A percentile compares a stretch with the other conserved stretches of the same genome.
phyloP scores from a whole-genome alignment of 129 eudicot genomes.

The Centaurea solstitialis region DNA sequence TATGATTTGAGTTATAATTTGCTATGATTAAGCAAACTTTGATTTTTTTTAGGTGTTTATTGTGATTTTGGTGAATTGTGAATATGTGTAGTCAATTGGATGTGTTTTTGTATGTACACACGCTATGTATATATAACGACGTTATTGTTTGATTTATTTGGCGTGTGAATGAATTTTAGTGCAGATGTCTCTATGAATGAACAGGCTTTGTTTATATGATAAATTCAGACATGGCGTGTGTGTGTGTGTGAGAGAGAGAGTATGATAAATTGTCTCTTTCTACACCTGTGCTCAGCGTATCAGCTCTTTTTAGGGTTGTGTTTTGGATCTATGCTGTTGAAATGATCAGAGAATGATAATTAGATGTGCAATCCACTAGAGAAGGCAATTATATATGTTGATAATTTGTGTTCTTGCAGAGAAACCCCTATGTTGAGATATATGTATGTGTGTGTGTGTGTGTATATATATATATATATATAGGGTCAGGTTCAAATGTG shows the following conservation, averaged over 20 bases:
- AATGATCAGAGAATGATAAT: background rate
- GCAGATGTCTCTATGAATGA: background rate
- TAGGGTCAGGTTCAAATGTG: too few species aligned
- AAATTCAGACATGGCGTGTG: background rate
- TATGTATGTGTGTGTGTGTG: too few species aligned
- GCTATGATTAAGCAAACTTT: constrained; percentile 6
- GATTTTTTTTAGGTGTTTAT: background rate
- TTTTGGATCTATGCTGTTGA: background rate
- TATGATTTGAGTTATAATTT: background rate
- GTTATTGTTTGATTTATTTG: background rate
- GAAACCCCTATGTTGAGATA: too few species aligned
- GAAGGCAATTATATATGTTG: background rate
- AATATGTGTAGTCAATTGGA: background rate
- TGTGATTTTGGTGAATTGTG: constrained; percentile 5
- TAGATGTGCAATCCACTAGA: background rate
- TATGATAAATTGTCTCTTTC: background rate
- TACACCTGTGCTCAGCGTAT: background rate
- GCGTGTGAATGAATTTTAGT: background rate
- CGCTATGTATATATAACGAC: background rate
- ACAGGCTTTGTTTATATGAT: background rate
- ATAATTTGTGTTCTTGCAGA: background rate
- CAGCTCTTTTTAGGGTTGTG: background rate
- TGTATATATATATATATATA: too few species aligned
- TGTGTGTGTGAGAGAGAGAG: constrained; percentile 5
- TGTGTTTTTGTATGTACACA: background rate